phyloP scores from a whole-genome alignment of 306 rosid genomes.

The Trifolium pratense region DNA sequence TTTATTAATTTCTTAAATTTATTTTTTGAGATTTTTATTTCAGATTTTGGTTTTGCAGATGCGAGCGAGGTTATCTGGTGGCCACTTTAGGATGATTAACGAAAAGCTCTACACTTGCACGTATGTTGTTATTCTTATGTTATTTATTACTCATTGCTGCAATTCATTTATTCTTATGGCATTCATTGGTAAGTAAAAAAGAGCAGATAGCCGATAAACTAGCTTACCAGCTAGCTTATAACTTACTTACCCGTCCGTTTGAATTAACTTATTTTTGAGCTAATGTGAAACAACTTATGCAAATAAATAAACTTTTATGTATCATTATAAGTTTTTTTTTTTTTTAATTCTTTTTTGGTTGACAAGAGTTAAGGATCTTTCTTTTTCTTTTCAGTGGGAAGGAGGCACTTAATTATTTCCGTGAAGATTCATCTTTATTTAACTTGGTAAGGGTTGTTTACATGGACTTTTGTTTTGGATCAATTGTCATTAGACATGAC shows the following conservation, averaged over 20 bases:
- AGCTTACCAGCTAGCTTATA: no score
- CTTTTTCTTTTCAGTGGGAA: slow-evolving; percentile 64
- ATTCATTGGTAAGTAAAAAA: no score
- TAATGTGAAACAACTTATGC: no score
- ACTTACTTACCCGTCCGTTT: no score
- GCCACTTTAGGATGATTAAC: slow-evolving; percentile 94
- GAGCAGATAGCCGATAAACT: no score
- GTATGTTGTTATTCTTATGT: slow-evolving; percentile 43
- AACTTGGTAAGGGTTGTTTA: slow-evolving; percentile 57
- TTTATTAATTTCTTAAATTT: neutral
- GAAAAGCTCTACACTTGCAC: slow-evolving; percentile 99
- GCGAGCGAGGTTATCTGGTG: slow-evolving; percentile 87
- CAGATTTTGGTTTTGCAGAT: slow-evolving; percentile 53
- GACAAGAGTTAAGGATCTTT: slow-evolving; percentile 19
- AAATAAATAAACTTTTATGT: no score
- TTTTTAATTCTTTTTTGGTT: neutral
- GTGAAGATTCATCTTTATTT: slow-evolving; percentile 70
- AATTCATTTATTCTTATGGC: neutral
- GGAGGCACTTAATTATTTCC: slow-evolving; percentile 88
- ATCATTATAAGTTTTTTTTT: no score
- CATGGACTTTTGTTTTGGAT: neutral
- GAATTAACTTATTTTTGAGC: no score
- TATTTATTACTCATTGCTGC: slow-evolving; percentile 1
- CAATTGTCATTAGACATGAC: neutral
- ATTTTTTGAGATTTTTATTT: neutral